Percentiles rank a stretch among this genome's conserved stretches.
Evolutionary conservation across 371 early-diverging fungal genomes (phyloP).

Genomic region (Batkoa obscura): DNA sequence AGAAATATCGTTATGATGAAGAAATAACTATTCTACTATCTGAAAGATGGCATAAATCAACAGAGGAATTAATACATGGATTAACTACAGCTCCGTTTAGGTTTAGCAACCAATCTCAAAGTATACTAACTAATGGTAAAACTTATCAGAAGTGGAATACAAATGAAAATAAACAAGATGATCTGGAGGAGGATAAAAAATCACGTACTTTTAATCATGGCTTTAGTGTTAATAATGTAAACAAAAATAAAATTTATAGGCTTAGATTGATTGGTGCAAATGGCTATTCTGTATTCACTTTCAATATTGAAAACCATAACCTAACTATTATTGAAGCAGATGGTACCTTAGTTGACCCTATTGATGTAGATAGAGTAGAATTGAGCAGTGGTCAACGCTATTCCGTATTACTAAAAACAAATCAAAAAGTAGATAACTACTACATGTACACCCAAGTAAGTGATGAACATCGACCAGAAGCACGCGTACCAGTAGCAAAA

Average conservation of each 20-base stretch:
- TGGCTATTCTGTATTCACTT: not conserved
- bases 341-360: not conserved
- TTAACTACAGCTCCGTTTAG: not conserved
- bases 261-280: not conserved
- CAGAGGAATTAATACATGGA: not conserved
- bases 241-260: not conserved
- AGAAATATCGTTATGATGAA: not conserved
- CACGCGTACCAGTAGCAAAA: not conserved
- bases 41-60: not conserved
- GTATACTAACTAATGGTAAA: not conserved
- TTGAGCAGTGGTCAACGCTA: not conserved
- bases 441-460: too few species aligned
- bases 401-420: not conserved
- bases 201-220: too few species aligned
- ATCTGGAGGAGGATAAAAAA: too few species aligned
- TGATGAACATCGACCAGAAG: too few species aligned
- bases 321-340: not conserved
- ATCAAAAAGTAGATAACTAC: not conserved
- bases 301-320: not conserved
- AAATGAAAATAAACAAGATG: too few species aligned
- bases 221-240: not conserved
- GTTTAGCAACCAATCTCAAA: not conserved
- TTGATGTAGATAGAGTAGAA: not conserved
- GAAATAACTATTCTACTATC: not conserved
- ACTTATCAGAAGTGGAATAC: not conserved